Evolutionary conservation across 2,329 filamentous ascomycete genomes (phyloP).

Genomic region (Monosporascus sp.): DNA sequence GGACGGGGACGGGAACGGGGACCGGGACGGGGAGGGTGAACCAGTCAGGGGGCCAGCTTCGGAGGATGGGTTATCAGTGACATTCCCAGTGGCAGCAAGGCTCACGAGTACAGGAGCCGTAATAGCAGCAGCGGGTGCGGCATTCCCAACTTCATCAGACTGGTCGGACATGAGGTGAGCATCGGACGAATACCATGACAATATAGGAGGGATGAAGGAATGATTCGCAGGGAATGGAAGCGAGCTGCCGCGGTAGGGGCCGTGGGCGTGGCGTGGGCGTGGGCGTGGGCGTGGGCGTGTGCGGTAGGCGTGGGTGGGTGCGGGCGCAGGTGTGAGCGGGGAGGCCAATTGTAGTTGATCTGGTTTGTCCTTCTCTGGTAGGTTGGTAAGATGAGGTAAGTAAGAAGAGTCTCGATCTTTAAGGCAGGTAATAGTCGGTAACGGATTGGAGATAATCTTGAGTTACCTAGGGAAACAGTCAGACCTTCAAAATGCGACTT

Average conservation of each 20-base stretch:
- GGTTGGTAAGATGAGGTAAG: background rate
- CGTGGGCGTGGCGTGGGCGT: slow-evolving; percentile 4
- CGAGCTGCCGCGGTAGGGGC: slow-evolving; percentile 9
- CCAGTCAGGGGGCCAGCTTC: slow-evolving; percentile 20
- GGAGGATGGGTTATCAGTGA: slow-evolving; percentile 21
- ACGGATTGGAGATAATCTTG: background rate
- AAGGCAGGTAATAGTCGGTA: background rate
- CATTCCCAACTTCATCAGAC: slow-evolving; percentile 47
- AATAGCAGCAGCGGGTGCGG: slow-evolving; percentile 37
- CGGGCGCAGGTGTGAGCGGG: background rate
- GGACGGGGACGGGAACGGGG: background rate
- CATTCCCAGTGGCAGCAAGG: slow-evolving; percentile 16
- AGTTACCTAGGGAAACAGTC: too few species aligned
- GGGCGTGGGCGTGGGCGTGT: background rate
- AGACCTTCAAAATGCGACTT: too few species aligned
- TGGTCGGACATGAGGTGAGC: slow-evolving; percentile 54
- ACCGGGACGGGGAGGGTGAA: slow-evolving; percentile 3
- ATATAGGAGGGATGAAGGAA: slow-evolving; percentile 15
- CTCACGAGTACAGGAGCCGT: slow-evolving; percentile 21
- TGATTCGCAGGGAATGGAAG: slow-evolving; percentile 15
- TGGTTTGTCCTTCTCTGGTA: background rate
- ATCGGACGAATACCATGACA: slow-evolving; percentile 38
- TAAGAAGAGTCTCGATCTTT: background rate
- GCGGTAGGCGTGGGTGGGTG: background rate
- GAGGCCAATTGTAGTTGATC: background rate